Evolutionary conservation across 768 basidiomycete species (phyloP), one percentile per base, ranked within the genome.

Genomic region (Rhodotorula paludigena): DNA sequence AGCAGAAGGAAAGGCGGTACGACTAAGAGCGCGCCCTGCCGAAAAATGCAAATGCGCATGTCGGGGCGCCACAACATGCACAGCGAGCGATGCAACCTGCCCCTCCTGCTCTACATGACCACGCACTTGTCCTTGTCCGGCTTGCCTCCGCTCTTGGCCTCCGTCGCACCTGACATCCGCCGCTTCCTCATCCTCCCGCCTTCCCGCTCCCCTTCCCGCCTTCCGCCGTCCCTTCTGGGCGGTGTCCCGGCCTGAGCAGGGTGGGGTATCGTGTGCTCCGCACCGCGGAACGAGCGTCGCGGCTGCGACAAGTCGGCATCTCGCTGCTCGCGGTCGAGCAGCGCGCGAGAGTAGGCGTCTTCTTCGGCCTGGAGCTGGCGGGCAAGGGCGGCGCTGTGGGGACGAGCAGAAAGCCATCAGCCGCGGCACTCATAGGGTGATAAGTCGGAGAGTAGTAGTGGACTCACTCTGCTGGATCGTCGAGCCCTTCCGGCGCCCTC

Each of bases 301-400:
- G n/a, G n/a, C n/a, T n/a, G n/a, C n/a, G n/a, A n/a, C n/a, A n/a
- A n/a, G n/a, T n/a, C n/a, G n/a, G n/a, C n/a, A n/a, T n/a, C n/a
- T n/a, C n/a, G 55, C n/a, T 32, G 45, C 23, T n/a, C 47, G 14
- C 51, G 30, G 3, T 33, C 18, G 38, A 44, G 52, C 68, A 38
- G 60, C 12, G 76, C 75, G 15, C 76, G 77, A 18, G 78, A 78
- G 16, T 62, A 78, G 6, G 81, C 82, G 51, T 93, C 86, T 78
- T 93, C 92, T 71, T 91, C 89, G 1, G 83, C 84, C 76, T 93
- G 92, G 3, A 96, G 79, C 68, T 87, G 87, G 54, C 81, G 82
- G 7, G 92, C 92, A 1, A 93, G 81, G 12, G 83, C 85, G 41
- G 81, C 82, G 74, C 88, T 90, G 73, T 25, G 54, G 11, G 35